A percentile compares a stretch with the other conserved stretches of the same genome.
These are phyloP conservation scores for Clarireedia sp. DNA, from an alignment of 2,329 filamentous ascomycete genomes.

Conservation along the genomic window DNA sequence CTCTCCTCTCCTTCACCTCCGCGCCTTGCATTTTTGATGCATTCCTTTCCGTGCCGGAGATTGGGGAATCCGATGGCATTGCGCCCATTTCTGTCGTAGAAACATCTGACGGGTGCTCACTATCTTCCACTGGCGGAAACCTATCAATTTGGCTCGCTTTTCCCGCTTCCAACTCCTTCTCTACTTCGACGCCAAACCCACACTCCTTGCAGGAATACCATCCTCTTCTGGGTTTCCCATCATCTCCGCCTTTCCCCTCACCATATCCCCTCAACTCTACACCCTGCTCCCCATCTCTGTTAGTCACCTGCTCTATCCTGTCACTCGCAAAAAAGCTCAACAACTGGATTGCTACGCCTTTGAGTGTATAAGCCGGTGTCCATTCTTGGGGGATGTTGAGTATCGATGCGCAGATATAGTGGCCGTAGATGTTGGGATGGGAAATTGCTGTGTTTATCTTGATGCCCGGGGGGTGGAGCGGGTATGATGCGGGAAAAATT, in stretches of 20 bases:
- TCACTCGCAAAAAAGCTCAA: constrained; percentile 44
- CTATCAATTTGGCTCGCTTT: too few species aligned
- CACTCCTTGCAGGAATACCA: background rate
- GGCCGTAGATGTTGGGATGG: constrained; percentile 39
- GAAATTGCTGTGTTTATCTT: constrained; percentile 34
- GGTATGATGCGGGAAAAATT: constrained; percentile 32
- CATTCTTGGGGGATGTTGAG: constrained; percentile 36
- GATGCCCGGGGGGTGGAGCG: constrained; percentile 33
- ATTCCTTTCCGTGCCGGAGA: background rate
- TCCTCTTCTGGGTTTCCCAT: constrained; percentile 9
- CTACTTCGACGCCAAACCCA: background rate
- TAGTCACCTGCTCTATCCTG: constrained; percentile 34
- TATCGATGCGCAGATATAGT: constrained; percentile 41
- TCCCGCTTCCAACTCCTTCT: too few species aligned
- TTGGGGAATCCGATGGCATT: too few species aligned
- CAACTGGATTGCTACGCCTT: constrained; percentile 42
- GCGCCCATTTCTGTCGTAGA: too few species aligned
- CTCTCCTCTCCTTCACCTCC: background rate
- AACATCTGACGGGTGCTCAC: too few species aligned
- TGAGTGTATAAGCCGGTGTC: constrained; percentile 43
- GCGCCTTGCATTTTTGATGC: too few species aligned
- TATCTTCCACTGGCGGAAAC: too few species aligned
- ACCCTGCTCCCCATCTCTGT: background rate
- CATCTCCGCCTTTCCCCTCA: background rate
- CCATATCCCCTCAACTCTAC: constrained; percentile 27